Conservation (phyloP, 2,329 filamentous ascomycete genomes). For the Alternaria solani region DNA sequence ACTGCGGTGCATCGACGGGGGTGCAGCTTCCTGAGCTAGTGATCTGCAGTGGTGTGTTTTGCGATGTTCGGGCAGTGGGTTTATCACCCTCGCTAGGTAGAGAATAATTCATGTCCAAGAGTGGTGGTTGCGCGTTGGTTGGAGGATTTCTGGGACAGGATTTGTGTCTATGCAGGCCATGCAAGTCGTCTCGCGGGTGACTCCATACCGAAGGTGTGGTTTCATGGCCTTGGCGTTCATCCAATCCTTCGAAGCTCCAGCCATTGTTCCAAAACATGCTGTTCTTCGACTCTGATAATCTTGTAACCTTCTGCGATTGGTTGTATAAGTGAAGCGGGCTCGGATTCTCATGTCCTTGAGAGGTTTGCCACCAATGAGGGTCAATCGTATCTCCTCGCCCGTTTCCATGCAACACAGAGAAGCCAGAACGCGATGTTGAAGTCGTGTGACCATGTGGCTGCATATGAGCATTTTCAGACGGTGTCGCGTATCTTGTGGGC, state of each 20-base stretch:
- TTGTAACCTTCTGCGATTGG: neutral
- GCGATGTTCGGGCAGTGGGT: neutral
- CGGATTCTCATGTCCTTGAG: neutral
- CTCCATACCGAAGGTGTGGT: neutral
- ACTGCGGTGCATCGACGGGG: neutral
- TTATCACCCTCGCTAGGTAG: constrained; percentile 9
- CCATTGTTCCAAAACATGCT: neutral
- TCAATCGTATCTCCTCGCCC: neutral
- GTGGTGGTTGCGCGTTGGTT: constrained; percentile 8
- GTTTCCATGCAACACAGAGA: constrained; percentile 13
- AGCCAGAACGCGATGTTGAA: constrained; percentile 25
- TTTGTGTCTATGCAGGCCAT: constrained; percentile 19
- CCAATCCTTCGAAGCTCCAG: neutral
- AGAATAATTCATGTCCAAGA: constrained; percentile 20
- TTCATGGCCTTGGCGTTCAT: neutral
- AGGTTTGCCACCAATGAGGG: constrained; percentile 1
- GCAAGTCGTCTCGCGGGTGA: neutral
- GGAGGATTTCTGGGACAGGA: constrained; percentile 33
- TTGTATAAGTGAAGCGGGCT: neutral
- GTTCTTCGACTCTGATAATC: neutral
- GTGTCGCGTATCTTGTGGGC: constrained; percentile 28
- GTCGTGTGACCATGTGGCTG: constrained; percentile 36
- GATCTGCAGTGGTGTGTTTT: neutral
- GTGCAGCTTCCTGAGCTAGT: neutral
- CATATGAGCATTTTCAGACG: constrained; percentile 20